Evolutionary conservation across 768 basidiomycete genomes (phyloP).

Genomic region (Suillus alpinus): DNA sequence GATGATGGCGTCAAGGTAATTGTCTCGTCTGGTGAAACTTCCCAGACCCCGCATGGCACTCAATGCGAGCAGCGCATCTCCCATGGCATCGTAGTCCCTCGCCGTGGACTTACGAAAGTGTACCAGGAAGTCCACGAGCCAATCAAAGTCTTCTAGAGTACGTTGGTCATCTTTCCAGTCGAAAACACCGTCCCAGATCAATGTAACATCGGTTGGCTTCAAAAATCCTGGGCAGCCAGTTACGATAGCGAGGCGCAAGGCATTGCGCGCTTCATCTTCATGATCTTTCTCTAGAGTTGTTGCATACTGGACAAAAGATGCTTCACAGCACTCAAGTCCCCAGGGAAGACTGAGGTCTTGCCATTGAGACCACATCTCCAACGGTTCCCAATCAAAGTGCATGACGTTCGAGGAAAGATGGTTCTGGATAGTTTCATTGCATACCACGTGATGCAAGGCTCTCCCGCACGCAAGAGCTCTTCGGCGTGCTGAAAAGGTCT

Average conservation of each 20-base stretch:
- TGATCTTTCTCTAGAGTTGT: background rate
- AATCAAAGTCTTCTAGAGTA: background rate
- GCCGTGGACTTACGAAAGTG: background rate
- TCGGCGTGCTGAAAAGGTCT: background rate
- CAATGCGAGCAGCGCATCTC: conserved; percentile 6
- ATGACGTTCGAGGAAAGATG: background rate
- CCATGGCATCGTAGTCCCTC: conserved; percentile 2
- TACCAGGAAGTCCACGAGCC: conserved; percentile 7
- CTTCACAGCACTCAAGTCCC: background rate
- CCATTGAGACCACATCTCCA: background rate
- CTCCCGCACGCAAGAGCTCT: conserved; percentile 1
- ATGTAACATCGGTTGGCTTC: background rate
- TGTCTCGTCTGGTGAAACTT: background rate
- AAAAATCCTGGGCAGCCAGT: background rate
- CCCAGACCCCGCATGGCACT: conserved; percentile 1
- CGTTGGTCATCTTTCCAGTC: background rate
- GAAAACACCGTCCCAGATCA: background rate
- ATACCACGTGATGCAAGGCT: background rate
- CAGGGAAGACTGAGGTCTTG: background rate
- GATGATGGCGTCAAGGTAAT: conserved; percentile 1
- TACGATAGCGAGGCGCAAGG: conserved; percentile 5
- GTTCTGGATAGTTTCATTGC: background rate
- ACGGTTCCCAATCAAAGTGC: background rate
- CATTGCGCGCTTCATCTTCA: background rate
- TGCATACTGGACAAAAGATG: background rate